Evolutionary conservation across 1,284 basidiomycete species (phyloP).

Genomic region (Phenoliferia sp.): DNA sequence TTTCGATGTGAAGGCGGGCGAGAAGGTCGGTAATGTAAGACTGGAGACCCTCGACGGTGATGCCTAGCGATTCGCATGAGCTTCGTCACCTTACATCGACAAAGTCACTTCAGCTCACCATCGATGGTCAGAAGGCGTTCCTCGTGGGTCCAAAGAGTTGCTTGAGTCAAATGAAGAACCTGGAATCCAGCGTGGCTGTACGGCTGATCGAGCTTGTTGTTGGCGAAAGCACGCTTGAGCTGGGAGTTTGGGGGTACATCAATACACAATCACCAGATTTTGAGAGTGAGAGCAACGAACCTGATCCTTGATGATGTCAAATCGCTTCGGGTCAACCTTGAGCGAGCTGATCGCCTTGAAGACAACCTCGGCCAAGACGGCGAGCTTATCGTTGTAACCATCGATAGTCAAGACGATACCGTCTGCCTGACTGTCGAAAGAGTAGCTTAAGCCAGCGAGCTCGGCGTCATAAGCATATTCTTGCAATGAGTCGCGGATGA

Average conservation of each 20-base stretch:
- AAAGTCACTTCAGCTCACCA: conserved; percentile 51
- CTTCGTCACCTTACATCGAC: neutral
- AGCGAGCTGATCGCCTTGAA: conserved; percentile 67
- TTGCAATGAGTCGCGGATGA: conserved; percentile 81
- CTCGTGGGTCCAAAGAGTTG: conserved; percentile 69
- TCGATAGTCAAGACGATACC: conserved; percentile 66
- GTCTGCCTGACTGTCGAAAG: conserved; percentile 60
- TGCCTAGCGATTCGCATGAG: conserved; percentile 37
- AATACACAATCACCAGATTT: neutral
- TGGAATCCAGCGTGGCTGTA: conserved; percentile 78
- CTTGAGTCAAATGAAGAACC: conserved; percentile 62
- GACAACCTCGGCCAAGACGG: conserved; percentile 69
- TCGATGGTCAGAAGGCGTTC: conserved; percentile 76
- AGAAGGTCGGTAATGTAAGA: conserved; percentile 62
- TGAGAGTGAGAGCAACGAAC: conserved; percentile 46
- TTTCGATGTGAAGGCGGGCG: conserved; percentile 64
- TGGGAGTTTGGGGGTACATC: conserved; percentile 36
- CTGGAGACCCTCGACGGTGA: conserved; percentile 69
- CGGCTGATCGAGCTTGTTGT: conserved; percentile 81
- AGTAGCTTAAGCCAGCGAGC: conserved; percentile 81
- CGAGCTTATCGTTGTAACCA: conserved; percentile 94
- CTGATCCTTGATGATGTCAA: conserved; percentile 81
- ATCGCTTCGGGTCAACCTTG: conserved; percentile 63
- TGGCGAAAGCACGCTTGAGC: conserved; percentile 70
- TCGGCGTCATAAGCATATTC: conserved; percentile 93